Base-by-base conservation (phyloP, 768 basidiomycete genomes). In the Cystobasidium onofrii region DNA sequence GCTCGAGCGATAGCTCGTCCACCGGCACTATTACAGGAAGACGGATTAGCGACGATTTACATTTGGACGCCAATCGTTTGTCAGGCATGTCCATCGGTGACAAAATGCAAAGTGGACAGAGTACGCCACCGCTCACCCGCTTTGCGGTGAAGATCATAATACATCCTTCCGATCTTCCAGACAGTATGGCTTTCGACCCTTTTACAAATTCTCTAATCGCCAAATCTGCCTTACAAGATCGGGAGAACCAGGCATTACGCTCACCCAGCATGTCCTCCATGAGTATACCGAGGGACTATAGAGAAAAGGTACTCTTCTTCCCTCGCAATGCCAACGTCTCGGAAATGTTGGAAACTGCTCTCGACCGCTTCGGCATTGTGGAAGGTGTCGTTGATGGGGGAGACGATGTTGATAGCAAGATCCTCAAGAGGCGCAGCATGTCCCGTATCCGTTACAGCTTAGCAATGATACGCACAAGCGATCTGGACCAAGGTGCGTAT, bases 361-460 rank as follows among this genome's bases (percentile, higher is more conserved):
- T 99, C 75, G 96, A 97, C 79, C 83, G 92, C 73, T 97, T 98
- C 79, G 96, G 96, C 1, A 96, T 99, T 71, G 83, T 86, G 41
- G 95, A 96, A 44, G 96, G 94, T n/a, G 92, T 99, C 1, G 95
- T 98, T 1, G 94, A 97, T 80, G 96, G 96, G 1, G 96, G 96
- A 0, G 96, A 99, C 80, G 95, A 97, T 78, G 86, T 99, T 0
- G 96, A 99, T 81, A 95, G 97, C 80, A 93, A 95, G 80, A 83
- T 88, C 39, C 84, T 86, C 7, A 92, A 92, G 82, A 84, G 93
- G 73, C 85, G 88, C 76, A 95, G 91, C 72, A 84, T 86, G 7
- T 81, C 86, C 10, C 85, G 90, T 73, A 90, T 97, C 41, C 85
- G 92, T 69, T 98, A 98, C 80, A 86, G 86, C n/a, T 82, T 99